These are phyloP conservation scores for Daedaleopsis sinensis DNA, from an alignment of 768 basidiomycete species.

Conservation along the genomic window DNA sequence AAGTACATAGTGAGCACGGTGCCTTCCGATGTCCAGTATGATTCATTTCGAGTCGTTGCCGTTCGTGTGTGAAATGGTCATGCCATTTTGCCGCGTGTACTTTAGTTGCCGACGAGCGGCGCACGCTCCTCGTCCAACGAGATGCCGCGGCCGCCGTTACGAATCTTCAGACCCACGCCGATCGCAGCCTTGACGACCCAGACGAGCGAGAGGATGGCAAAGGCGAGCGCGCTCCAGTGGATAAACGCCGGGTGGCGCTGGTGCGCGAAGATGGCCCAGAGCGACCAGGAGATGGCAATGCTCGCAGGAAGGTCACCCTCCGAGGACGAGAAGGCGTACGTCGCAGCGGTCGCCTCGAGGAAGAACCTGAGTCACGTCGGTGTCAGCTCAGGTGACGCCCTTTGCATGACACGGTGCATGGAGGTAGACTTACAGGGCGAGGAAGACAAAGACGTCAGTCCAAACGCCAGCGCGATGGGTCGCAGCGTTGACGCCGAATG, in stretches of 20 bases:
- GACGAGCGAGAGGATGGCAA: slow-evolving; percentile 81
- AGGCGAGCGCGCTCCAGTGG: slow-evolving; percentile 87
- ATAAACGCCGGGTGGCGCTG: slow-evolving; percentile 73
- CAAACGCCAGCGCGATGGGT: slow-evolving; percentile 73
- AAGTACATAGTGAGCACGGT: no score
- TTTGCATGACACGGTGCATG: slow-evolving; percentile 10
- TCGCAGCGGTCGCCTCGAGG: slow-evolving; percentile 89
- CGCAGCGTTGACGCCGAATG: slow-evolving; percentile 81
- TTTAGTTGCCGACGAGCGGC: slow-evolving; percentile 60
- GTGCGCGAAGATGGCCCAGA: slow-evolving; percentile 90
- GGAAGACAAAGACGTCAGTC: slow-evolving; percentile 96
- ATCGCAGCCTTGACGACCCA: slow-evolving; percentile 81
- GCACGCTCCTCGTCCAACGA: slow-evolving; percentile 88
- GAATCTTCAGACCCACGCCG: slow-evolving; percentile 50
- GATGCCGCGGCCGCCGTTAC: slow-evolving; percentile 48
- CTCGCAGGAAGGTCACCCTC: slow-evolving; percentile 95
- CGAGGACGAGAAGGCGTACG: slow-evolving; percentile 88
- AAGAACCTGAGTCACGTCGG: slow-evolving; percentile 60
- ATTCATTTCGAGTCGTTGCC: no score
- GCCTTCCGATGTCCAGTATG: no score
- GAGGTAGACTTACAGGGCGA: slow-evolving; percentile 65
- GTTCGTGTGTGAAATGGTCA: not conserved
- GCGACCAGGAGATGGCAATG: slow-evolving; percentile 89
- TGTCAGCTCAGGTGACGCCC: not conserved
- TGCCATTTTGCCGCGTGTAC: not conserved